phyloP scores from a whole-genome alignment of 495 filamentous ascomycete genomes.

The Penicillium antarcticum region DNA sequence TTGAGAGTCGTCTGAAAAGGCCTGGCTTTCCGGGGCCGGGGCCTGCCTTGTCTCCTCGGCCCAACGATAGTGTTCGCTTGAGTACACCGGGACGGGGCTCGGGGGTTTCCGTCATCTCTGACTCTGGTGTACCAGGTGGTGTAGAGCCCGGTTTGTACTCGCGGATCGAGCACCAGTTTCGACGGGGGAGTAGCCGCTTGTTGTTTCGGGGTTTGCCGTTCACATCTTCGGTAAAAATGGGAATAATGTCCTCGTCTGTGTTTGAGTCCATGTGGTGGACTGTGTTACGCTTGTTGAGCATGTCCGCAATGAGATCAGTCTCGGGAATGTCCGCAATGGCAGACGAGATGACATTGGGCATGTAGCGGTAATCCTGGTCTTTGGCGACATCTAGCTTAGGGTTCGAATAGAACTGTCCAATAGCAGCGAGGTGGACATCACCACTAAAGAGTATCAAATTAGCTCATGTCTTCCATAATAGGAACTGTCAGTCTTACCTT shows the following conservation, averaged over 20 bases:
- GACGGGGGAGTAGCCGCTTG: slow-evolving; percentile 80
- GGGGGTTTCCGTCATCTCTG: slow-evolving; percentile 21
- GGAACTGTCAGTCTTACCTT: slow-evolving; percentile 43
- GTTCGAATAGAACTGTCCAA: slow-evolving; percentile 93
- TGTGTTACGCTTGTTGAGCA: slow-evolving; percentile 91
- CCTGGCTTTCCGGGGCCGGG: slow-evolving; percentile 26
- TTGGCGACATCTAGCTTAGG: slow-evolving; percentile 72
- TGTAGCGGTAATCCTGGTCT: slow-evolving; percentile 89
- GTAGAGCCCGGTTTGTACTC: slow-evolving; percentile 73
- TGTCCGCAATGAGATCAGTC: slow-evolving; percentile 82
- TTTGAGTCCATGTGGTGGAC: slow-evolving; percentile 71
- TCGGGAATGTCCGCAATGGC: slow-evolving; percentile 91
- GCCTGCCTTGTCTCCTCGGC: slow-evolving; percentile 46
- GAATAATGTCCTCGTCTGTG: slow-evolving; percentile 94
- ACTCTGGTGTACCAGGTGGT: slow-evolving; percentile 59
- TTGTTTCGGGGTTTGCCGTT: slow-evolving; percentile 89
- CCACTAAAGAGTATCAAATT: slow-evolving; percentile 48
- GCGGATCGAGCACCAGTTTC: slow-evolving; percentile 90
- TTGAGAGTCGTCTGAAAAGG: slow-evolving; percentile 52
- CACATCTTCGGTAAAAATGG: slow-evolving; percentile 83
- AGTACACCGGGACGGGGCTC: slow-evolving; percentile 50
- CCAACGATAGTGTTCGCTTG: slow-evolving; percentile 61
- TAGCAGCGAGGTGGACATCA: slow-evolving; percentile 89
- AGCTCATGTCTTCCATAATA: not conserved
- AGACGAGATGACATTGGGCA: slow-evolving; percentile 85